Evolutionary conservation across 805 yeast genomes (phyloP), one percentile per base, ranked within the genome.

Genomic region (Hanseniaspora pseudoguilliermondii): DNA sequence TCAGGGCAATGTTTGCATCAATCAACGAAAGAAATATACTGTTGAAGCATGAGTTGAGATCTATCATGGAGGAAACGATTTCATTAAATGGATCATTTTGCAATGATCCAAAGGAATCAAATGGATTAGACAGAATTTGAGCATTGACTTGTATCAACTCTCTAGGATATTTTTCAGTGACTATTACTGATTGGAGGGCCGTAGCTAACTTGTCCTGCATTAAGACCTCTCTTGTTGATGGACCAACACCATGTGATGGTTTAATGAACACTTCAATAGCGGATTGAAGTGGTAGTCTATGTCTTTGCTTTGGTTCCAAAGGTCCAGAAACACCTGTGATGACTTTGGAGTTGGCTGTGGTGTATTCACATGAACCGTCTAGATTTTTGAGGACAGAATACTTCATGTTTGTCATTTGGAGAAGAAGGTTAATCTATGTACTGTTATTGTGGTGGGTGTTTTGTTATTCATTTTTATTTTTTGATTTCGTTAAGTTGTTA

Each of bases 291-390:
- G 97, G 96, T 36, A 82, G 68, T 66, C 91, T 97, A 65, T 89
- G 95, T 61, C 91, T 78, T 15, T 80, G 69, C 65, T 83, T 84
- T 11, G 87, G 82, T 63, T 91, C 97, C 34, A 91, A 77, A 0
- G 98, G 98, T 0, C 98, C 98, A 0, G 90, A 78, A 0, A 91
- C 90, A 0, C 96, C 81, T 44, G 83, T 80, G 2, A 90, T 69
- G 2, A 85, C 81, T 57, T 77, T 77, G 1, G 84, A 79, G 18
- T 67, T 66, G 1, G 77, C 79, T n/a, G 70, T 65, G 16, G 69
- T 65, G 57, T 82, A 72, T 25, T 76, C 76, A 1, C 91, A 82
- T 0, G 95, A 86, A 1, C 97, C 97, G 66, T 88, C 96, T 2
- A 83, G 91, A 59, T 80, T 51, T 5, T 25, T 32, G 36, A 56